Evolutionary conservation across 306 rosid genomes (phyloP).

Genomic region (Cucurbita pepo): DNA sequence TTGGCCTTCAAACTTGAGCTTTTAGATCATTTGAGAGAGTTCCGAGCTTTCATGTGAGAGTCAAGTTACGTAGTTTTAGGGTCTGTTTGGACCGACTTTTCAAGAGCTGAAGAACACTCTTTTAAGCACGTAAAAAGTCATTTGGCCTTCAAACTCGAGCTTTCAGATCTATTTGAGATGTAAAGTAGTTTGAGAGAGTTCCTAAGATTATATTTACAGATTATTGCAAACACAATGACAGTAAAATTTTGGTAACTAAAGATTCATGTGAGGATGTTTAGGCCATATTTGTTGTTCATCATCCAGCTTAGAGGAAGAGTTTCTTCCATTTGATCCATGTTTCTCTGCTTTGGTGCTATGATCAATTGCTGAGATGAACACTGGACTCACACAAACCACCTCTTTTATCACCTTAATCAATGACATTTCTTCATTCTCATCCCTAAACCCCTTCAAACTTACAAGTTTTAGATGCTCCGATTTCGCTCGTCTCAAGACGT

Average conservation of each 20-base stretch:
- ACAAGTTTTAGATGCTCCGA: conserved; percentile 27
- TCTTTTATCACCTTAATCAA: conserved; percentile 12
- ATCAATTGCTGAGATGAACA: conserved; percentile 22
- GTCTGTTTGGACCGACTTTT: too few species aligned
- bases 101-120: too few species aligned
- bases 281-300: neutral
- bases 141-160: too few species aligned
- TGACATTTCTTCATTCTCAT: conserved; percentile 19
- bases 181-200: neutral
- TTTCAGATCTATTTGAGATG: too few species aligned
- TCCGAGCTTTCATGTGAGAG: too few species aligned
- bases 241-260: neutral
- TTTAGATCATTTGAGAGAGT: neutral
- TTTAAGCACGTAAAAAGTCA: too few species aligned
- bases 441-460: conserved; percentile 32
- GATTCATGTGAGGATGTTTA: conserved; percentile 1
- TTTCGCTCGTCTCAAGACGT: conserved; percentile 10
- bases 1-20: too few species aligned
- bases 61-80: too few species aligned
- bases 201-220: neutral
- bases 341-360: neutral
- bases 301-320: neutral
- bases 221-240: neutral
- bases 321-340: neutral
- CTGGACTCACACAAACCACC: neutral